Conservation (phyloP, 768 basidiomycete species). For the Mycena polygramma region DNA sequence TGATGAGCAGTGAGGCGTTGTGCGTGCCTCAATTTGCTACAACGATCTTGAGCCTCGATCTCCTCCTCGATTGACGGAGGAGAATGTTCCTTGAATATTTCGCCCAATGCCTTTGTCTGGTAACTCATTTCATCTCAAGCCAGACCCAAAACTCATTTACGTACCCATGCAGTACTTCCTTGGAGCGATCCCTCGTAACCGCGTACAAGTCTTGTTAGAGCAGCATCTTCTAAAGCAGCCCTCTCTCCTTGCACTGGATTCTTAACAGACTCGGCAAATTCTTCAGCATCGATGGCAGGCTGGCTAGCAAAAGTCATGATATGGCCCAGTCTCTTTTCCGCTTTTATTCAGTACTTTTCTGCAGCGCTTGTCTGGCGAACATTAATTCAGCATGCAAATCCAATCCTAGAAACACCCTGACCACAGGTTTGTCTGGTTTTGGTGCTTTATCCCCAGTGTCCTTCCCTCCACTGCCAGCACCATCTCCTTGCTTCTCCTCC, state of each 20-base stretch:
- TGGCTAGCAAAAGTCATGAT: not conserved
- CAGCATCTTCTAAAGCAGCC: not conserved
- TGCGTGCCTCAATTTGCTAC: not conserved
- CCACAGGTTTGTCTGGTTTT: no score
- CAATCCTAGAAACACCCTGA: no score
- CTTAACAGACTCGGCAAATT: not conserved
- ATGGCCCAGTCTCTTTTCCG: not conserved
- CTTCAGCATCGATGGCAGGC: not conserved
- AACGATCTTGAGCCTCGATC: not conserved
- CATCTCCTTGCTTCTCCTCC: no score
- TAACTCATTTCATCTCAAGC: not conserved
- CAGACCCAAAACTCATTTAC: not conserved
- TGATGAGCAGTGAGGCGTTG: not conserved
- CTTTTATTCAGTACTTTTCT: not conserved
- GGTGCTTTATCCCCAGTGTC: no score
- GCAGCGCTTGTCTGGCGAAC: no score
- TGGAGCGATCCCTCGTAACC: not conserved
- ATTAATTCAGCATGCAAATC: no score
- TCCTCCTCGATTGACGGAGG: not conserved
- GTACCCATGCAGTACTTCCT: not conserved
- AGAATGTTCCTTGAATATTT: not conserved
- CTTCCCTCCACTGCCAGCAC: no score
- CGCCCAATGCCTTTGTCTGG: not conserved
- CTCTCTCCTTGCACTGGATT: not conserved
- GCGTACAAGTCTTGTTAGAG: not conserved